Percentiles rank a stretch among this genome's conserved stretches.
Conservation (phyloP, 306 rosid species). For the Rosa multiflora region DNA sequence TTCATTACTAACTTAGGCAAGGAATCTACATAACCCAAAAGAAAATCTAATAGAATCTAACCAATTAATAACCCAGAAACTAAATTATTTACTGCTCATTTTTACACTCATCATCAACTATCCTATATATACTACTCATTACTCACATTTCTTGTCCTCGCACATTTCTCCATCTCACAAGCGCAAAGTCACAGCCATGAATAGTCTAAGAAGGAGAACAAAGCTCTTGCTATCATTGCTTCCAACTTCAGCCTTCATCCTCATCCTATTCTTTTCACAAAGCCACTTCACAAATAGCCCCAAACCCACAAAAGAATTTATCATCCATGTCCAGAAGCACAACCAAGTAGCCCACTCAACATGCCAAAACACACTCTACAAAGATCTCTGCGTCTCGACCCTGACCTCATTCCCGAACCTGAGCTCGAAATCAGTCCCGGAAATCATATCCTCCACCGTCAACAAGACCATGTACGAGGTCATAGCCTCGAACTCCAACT, state of each 20-base stretch:
- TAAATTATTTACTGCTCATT: slow-evolving; percentile 3
- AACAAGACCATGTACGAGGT: slow-evolving; percentile 51
- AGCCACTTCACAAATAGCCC: slow-evolving; percentile 22
- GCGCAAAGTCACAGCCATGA: slow-evolving; percentile 22
- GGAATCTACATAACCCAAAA: background rate
- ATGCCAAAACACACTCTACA: slow-evolving; percentile 76
- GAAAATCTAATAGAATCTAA: background rate
- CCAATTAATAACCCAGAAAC: background rate
- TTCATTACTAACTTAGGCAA: background rate
- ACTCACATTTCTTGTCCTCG: background rate
- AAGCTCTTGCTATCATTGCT: slow-evolving; percentile 24
- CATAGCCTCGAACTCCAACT: slow-evolving; percentile 45
- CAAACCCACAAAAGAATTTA: background rate
- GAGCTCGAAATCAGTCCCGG: slow-evolving; percentile 49
- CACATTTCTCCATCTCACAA: background rate
- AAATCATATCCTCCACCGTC: slow-evolving; percentile 43
- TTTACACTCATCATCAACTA: background rate
- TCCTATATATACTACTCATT: background rate
- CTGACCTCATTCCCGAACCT: slow-evolving; percentile 57
- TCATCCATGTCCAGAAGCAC: slow-evolving; percentile 38
- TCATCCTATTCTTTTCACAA: slow-evolving; percentile 17
- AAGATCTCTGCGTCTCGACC: slow-evolving; percentile 66
- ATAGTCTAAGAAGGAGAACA: slow-evolving; percentile 20
- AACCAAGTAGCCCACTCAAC: slow-evolving; percentile 48
- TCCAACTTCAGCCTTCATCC: slow-evolving; percentile 11